These are phyloP conservation scores for Candolleomyces aberdarensis DNA, from an alignment of 768 basidiomycete genomes.

Conservation along the genomic window DNA sequence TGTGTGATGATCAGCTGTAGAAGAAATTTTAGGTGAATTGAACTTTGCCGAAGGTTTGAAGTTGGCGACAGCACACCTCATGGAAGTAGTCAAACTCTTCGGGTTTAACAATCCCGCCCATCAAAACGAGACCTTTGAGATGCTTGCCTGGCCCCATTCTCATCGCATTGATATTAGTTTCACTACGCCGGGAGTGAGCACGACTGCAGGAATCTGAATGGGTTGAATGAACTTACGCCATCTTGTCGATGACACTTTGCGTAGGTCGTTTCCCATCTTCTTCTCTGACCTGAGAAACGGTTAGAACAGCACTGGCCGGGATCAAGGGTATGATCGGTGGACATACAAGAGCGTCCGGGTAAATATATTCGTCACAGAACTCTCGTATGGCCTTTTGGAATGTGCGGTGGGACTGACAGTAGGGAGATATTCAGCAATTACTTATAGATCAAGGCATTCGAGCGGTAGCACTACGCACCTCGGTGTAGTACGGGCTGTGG, in stretches of 20 bases:
- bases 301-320: slow-evolving; percentile 38
- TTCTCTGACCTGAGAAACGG: slow-evolving; percentile 61
- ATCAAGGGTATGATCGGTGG: background rate
- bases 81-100: slow-evolving; percentile 94
- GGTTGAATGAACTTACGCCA: slow-evolving; percentile 51
- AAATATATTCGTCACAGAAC: slow-evolving; percentile 69
- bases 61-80: slow-evolving; percentile 36
- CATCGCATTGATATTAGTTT: slow-evolving; percentile 85
- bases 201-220: slow-evolving; percentile 34
- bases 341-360: slow-evolving; percentile 37
- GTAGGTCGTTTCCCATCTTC: slow-evolving; percentile 85
- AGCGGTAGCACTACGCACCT: slow-evolving; percentile 39
- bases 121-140: slow-evolving; percentile 75
- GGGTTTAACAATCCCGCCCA: slow-evolving; percentile 77
- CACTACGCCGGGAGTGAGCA: slow-evolving; percentile 53
- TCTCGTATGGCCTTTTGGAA: slow-evolving; percentile 62
- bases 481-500: slow-evolving; percentile 72
- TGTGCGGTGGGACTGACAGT: slow-evolving; percentile 42
- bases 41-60: background rate
- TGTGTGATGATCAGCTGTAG: slow-evolving; percentile 70
- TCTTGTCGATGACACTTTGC: slow-evolving; percentile 70
- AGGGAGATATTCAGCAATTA: slow-evolving; percentile 11
- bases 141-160: slow-evolving; percentile 93
- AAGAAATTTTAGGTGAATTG: background rate
- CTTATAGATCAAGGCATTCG: slow-evolving; percentile 29